Conservation (phyloP, 495 filamentous ascomycete species). For the Pyronema domesticum region DNA sequence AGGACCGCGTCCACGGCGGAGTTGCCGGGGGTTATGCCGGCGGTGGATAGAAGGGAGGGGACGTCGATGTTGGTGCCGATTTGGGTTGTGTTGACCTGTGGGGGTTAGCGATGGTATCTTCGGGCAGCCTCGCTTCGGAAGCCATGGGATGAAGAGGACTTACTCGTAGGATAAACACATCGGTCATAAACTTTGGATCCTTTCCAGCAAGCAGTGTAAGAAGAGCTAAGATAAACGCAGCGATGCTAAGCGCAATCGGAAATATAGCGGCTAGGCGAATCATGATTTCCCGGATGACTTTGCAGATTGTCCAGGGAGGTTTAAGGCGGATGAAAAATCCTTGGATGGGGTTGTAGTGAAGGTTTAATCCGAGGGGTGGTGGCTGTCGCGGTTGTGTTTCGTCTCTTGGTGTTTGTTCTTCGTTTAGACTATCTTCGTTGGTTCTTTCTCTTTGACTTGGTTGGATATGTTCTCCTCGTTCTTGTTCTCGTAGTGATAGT, state of each 20-base stretch:
- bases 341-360: too few species aligned
- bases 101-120: background rate
- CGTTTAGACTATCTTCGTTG: too few species aligned
- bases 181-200: slow-evolving; percentile 8
- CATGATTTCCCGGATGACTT: background rate
- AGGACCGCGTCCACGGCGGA: background rate
- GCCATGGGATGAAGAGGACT: background rate
- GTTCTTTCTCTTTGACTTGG: too few species aligned
- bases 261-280: slow-evolving; percentile 19
- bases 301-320: too few species aligned
- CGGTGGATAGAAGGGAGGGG: background rate
- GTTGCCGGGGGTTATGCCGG: slow-evolving; percentile 2
- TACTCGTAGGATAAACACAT: slow-evolving; percentile 20
- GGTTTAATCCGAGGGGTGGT: too few species aligned
- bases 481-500: too few species aligned
- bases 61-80: slow-evolving; percentile 8
- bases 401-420: too few species aligned
- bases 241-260: slow-evolving; percentile 13
- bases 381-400: too few species aligned
- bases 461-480: too few species aligned
- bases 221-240: slow-evolving; percentile 14
- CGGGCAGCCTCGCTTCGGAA: background rate
- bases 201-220: slow-evolving; percentile 16
- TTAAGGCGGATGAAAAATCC: too few species aligned
- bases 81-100: slow-evolving; percentile 9